Evolutionary conservation across 192 early-diverging fungal species (phyloP).

Genomic region (Backusella morwellensis): DNA sequence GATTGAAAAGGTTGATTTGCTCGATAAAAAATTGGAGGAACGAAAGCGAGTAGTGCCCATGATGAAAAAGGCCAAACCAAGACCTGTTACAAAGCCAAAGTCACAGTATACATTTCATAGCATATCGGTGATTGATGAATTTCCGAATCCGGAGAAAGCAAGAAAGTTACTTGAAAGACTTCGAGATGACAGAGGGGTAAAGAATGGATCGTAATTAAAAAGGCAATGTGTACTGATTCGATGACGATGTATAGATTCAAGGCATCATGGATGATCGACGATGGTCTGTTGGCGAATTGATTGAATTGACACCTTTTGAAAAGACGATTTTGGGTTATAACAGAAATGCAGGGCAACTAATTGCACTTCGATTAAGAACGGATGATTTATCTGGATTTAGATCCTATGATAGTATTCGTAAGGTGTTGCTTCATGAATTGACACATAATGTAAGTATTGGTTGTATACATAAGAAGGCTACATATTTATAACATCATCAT

Average conservation of each 20-base stretch:
- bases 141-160: conserved; percentile 52
- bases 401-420: conserved; percentile 62
- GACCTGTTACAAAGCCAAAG: not conserved
- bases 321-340: conserved; percentile 68
- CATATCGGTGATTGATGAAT: conserved; percentile 56
- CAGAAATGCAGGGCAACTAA: conserved; percentile 66
- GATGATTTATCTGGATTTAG: conserved; percentile 76
- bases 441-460: conserved; percentile 57
- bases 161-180: conserved; percentile 60
- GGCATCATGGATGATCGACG: conserved; percentile 56
- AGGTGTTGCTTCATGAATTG: conserved; percentile 77
- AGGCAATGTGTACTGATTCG: too few relatives aligned
- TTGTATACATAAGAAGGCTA: too few relatives aligned
- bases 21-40: conserved; percentile 19
- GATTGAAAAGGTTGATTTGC: conserved; percentile 31
- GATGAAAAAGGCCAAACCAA: not conserved
- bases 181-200: conserved; percentile 58
- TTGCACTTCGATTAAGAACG: conserved; percentile 75
- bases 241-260: conserved; percentile 24
- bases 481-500: too few relatives aligned
- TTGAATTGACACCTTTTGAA: conserved; percentile 70
- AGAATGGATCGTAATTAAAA: not conserved
- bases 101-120: conserved; percentile 57
- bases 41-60: conserved; percentile 3
- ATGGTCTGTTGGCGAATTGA: conserved; percentile 67